Conservation (phyloP, 345 rosid species). For the Sisymbrium altissimum region DNA sequence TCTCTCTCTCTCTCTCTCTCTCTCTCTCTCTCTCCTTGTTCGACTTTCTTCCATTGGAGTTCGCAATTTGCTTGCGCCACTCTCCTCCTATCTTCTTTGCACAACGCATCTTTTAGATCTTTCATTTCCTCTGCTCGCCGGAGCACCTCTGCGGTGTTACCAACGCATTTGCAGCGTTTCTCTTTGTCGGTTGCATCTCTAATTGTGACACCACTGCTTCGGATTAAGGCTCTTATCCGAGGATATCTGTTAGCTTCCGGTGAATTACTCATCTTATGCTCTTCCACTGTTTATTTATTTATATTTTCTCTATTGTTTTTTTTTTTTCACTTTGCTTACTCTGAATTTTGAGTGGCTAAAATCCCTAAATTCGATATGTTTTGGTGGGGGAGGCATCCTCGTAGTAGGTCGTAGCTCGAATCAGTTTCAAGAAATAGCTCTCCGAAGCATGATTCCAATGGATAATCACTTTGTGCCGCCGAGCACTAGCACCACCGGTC, state of each 20-base stretch:
- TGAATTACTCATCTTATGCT: background rate
- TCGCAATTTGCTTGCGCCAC: conserved; percentile 18
- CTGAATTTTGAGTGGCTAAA: background rate
- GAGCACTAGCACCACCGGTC: conserved; percentile 24
- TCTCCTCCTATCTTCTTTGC: conserved; percentile 17
- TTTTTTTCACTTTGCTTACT: background rate
- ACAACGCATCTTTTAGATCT: background rate
- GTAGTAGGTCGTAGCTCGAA: no score
- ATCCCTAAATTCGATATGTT: background rate
- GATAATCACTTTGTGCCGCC: conserved; percentile 19
- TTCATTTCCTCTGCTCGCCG: background rate
- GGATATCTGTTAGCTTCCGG: background rate
- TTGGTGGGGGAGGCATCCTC: background rate
- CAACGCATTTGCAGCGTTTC: background rate
- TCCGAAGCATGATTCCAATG: conserved; percentile 20
- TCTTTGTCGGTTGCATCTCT: background rate
- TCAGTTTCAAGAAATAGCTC: background rate
- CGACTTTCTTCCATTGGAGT: conserved; percentile 11
- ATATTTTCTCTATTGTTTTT: no score
- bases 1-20: background rate
- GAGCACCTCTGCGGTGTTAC: background rate
- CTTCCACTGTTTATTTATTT: background rate
- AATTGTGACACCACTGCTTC: background rate
- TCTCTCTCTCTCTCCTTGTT: background rate
- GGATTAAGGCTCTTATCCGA: conserved; percentile 3